A percentile compares a stretch with the other conserved stretches of the same genome.
Evolutionary conservation across 768 basidiomycete genomes (phyloP).

Genomic region (Leccinellum luteum): DNA sequence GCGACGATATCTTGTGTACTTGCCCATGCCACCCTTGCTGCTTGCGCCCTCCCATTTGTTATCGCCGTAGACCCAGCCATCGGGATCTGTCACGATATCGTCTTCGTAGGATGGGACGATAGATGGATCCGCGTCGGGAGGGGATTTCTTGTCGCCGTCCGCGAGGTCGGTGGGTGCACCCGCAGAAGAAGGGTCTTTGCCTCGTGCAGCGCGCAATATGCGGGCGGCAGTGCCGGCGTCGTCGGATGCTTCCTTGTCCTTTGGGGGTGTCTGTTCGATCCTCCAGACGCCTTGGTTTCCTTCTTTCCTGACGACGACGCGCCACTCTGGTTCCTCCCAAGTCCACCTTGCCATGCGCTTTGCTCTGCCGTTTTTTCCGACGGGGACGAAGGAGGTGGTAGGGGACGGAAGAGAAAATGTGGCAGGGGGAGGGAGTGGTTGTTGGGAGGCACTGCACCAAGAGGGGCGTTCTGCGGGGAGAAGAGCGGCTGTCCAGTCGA

Average conservation of each 20-base stretch:
- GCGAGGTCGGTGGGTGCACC: constrained; percentile 18
- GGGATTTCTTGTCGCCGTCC: constrained; percentile 21
- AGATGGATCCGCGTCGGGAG: constrained; percentile 28
- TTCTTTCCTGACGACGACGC: constrained; percentile 60
- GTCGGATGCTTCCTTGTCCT: constrained; percentile 39
- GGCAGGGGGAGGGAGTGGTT: constrained; percentile 66
- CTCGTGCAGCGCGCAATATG: constrained; percentile 54
- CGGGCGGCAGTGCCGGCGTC: constrained; percentile 42
- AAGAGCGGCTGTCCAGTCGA: constrained; percentile 94
- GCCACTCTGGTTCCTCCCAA: constrained; percentile 94
- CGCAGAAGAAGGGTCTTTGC: constrained; percentile 33
- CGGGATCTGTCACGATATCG: constrained; percentile 67
- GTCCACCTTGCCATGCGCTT: constrained; percentile 79
- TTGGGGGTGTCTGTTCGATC: constrained; percentile 62
- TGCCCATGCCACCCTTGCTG: constrained; percentile 80
- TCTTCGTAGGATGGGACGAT: constrained; percentile 41
- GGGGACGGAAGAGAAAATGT: constrained; percentile 65
- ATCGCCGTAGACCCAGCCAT: constrained; percentile 93
- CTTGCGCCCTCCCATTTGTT: constrained; percentile 91
- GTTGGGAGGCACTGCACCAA: constrained; percentile 65
- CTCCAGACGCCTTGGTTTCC: constrained; percentile 50
- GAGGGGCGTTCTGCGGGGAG: constrained; percentile 88
- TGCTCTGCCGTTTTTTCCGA: constrained; percentile 46
- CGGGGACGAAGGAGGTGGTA: constrained; percentile 54
- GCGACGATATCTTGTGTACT: constrained; percentile 84